Evolutionary conservation across 1,139 yeast species (phyloP), one percentile per base, ranked within the genome.

Genomic region (Suhomyces terraborum): DNA sequence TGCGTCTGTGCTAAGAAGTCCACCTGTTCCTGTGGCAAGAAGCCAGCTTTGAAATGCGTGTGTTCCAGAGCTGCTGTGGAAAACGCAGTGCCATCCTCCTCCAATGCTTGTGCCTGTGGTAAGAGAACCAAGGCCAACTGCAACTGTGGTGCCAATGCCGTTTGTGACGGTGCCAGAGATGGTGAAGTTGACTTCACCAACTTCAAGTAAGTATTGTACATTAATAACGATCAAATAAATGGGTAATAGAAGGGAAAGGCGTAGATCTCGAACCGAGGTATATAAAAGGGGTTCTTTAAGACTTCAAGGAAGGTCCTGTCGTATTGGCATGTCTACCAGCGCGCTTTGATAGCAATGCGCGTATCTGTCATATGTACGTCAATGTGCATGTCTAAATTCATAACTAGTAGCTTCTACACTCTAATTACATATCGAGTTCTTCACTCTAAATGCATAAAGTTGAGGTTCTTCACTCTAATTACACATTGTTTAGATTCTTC

Each of bases 1-100:
- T 73, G 79, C 55, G 66, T 70, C 46, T 73, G 79, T 55, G 77
- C 79, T 49, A 54, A 69, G 45, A 70, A 71, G 51, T 69, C 79
- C 49, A 71, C 76, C 47, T 73, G 79, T 52, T 71, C 78, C 14
- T 73, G 79, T 62, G 79, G 79, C 20, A 67, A 68, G 44, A 61
- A 64, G 50, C 75, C 78, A 28, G 77, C 77, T 38, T 64, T 71
- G 54, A 54, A 70, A 46, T 73, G 79, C 49, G 62, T 56, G 54
- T 73, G 79, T 52, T 62, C 63, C 30, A 72, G 66, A 54, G 74
- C 77, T 36, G 49, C 66, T 17, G 51, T 49, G 40, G 78, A 73
- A 56, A 73, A 73, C 48, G 70, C 59, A 39, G 58, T 52, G 29
- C 77, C 77, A 24, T 46, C 63, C 28, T 47, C 66, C 29, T 50